Evolutionary conservation across 306 rosid species (phyloP), one percentile per base, ranked within the genome.

Genomic region (Quillaja saponaria): DNA sequence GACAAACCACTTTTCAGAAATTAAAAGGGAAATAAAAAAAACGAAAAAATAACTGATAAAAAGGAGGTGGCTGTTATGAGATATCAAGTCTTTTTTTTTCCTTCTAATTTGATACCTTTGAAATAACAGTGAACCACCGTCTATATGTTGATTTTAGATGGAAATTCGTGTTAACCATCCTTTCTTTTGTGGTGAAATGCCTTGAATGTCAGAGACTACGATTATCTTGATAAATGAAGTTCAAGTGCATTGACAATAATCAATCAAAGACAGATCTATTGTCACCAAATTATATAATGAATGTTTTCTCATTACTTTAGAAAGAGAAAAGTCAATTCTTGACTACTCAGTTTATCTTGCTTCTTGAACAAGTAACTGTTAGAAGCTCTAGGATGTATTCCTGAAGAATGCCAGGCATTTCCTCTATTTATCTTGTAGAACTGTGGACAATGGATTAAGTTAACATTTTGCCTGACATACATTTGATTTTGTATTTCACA

Each of bases 401-500:
- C 12, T 39, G 49, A 16, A 28, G 38, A 73, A 15, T 48, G 47
- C 34, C 31, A 25, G 31, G 31, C 31, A 25, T 54, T 21, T 14
- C 37, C 37, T 58, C 35, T 64, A 40, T 39, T 52, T 66, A 15
- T 56, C 42, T 13, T 42, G 11, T 35, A 64, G 63, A 71, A 41
- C 52, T 39, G 28, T 42, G 51, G 55, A 16, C 35, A 50, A 34
- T 45, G 40, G 16, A 46, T 17, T 47, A 56, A 54, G 37, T 49
- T 53, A 3, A 20, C 66, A 52, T 67, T 51, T 56, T 19, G 46
- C 63, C 12, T 66, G 34, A 34, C 14, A 33, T 70, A 46, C 15
- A 70, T 57, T 34, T 40, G 52, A 61, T 20, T 63, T 69, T 71
- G 54, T 53, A 13, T 58, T 64, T 55, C 72, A 7, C 54, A 73